Conservation (phyloP, 495 filamentous ascomycete species). For the Talaromyces stipitatus region DNA sequence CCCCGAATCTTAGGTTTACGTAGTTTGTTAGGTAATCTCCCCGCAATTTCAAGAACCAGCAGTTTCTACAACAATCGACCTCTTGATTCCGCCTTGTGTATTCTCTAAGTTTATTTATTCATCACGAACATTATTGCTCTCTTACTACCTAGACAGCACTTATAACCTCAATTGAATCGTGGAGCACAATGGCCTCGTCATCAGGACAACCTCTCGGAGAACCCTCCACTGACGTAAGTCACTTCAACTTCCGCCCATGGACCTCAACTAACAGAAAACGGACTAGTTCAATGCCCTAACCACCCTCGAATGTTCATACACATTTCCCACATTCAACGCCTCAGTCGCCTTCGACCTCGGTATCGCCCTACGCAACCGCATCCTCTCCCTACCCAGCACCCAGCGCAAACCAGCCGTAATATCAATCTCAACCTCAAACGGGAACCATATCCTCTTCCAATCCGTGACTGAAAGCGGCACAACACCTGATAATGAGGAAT, state of each 20-base stretch:
- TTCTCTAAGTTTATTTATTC: too few relatives aligned
- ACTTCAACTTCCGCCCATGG: too few relatives aligned
- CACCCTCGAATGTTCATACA: constrained; percentile 41
- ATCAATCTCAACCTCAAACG: constrained; percentile 54
- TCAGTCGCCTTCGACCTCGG: constrained; percentile 62
- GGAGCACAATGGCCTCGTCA: neutral
- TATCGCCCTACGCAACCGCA: constrained; percentile 50
- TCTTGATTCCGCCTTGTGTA: neutral
- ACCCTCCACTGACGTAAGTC: constrained; percentile 3
- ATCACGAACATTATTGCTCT: too few relatives aligned
- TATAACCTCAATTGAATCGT: neutral
- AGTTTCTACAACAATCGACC: neutral
- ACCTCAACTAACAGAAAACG: neutral
- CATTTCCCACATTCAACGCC: constrained; percentile 56
- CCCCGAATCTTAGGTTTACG: neutral
- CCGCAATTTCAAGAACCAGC: neutral
- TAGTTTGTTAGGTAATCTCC: neutral
- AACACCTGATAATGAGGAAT: constrained; percentile 53
- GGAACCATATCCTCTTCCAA: constrained; percentile 55
- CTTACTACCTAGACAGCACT: too few relatives aligned
- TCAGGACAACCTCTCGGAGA: neutral
- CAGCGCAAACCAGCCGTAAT: constrained; percentile 51
- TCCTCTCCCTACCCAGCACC: constrained; percentile 42
- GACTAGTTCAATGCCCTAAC: constrained; percentile 40
- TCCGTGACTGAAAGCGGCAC: constrained; percentile 48